Evolutionary conservation across 352 stramenopile genomes (phyloP), one percentile per base, ranked within the genome.

Genomic region (Phytophthora agathidicida): DNA sequence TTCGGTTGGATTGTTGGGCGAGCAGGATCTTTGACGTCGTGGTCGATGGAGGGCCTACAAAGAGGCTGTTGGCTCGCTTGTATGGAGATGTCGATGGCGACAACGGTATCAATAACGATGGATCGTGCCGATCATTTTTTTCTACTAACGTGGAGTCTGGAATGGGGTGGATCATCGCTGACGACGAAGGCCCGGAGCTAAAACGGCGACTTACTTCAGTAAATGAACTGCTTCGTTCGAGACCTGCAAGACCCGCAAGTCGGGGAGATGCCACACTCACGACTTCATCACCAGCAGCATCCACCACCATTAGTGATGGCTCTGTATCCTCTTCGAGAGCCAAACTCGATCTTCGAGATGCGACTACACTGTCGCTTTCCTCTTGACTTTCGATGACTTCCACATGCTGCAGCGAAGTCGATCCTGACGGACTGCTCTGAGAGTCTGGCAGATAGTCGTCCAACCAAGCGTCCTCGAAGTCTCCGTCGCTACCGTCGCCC

Each of bases 61-160:
- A 79, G 23, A 82, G 35, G 11, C 69, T 84, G 37, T 70, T 75
- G 7, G 68, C 71, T 19, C 75, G 68, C 46, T 80, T 84, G 41
- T 81, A 70, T 0, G 75, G 75, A 24, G 44, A 84, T 13, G 26
- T 59, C 5, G 46, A 73, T 17, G 61, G 60, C 9, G 30, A 75
- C 10, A 71, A 39, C 2, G 62, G 48, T 22, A 43, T 55, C 33
- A 71, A 24, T 28, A 47, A 14, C 14, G 27, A 37, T n/a, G 35
- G 57, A 32, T 65, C 55, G 27, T 17, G 59, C 52, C 44, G 22
- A 11, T 27, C 22, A 24, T 16, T 60, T 47, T 59, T 64, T 51
- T 55, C 24, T 31, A 59, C 20, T 24, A 43, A 27, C 26, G 71
- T 47, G 1, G 33, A 30, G 8, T 53, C 32, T 6, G 65, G 35